phyloP scores from a whole-genome alignment of 441 rosid genomes.

The Eutrema salsugineum region DNA sequence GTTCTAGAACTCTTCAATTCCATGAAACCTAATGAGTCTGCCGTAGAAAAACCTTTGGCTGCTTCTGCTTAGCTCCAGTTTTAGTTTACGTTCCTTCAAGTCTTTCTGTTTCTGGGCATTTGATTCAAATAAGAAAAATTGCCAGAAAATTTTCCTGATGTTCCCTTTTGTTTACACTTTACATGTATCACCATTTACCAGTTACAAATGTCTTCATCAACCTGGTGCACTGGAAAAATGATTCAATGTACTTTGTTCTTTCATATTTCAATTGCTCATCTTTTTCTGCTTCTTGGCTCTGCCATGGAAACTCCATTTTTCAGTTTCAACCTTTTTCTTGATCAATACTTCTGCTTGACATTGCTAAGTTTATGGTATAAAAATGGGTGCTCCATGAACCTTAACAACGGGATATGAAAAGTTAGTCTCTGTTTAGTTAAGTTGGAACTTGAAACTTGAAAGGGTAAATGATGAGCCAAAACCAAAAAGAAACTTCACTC shows the following conservation, averaged over 20 bases:
- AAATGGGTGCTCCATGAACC: neutral
- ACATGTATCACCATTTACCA: slow-evolving; percentile 22
- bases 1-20: slow-evolving; percentile 72
- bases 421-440: neutral
- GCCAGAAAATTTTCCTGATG: neutral
- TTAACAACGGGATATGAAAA: neutral
- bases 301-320: neutral
- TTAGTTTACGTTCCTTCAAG: slow-evolving; percentile 18
- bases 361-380: slow-evolving; percentile 1
- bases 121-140: neutral
- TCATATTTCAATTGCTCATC: neutral
- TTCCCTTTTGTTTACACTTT: slow-evolving; percentile 20
- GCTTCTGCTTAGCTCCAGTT: slow-evolving; percentile 24
- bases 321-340: neutral
- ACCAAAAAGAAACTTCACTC: slow-evolving; percentile 7
- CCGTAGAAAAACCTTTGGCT: slow-evolving; percentile 21
- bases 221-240: slow-evolving; percentile 28
- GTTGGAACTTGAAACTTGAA: neutral
- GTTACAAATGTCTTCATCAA: slow-evolving; percentile 20
- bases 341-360: slow-evolving; percentile 2
- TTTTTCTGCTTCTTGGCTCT: slow-evolving; percentile 1
- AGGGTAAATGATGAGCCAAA: slow-evolving; percentile 3
- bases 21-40: slow-evolving; percentile 39
- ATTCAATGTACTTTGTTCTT: slow-evolving; percentile 14
- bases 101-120: slow-evolving; percentile 1